Base-by-base conservation (phyloP, 495 filamentous ascomycete genomes). In the Daldinia caldariorum region DNA sequence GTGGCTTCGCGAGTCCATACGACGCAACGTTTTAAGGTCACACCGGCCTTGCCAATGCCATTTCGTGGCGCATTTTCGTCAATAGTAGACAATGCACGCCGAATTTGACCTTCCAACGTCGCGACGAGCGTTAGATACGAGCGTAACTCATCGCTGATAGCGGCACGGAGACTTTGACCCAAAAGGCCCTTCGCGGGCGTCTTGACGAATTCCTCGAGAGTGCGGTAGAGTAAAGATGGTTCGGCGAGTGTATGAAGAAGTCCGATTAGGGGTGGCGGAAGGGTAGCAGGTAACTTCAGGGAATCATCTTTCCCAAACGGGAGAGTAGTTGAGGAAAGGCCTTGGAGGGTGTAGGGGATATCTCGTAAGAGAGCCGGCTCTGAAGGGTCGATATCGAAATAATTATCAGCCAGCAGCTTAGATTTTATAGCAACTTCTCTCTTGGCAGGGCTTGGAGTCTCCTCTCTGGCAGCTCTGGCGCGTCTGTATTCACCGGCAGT, bases 1-100 rank as follows among this genome's bases (percentile, higher is more conserved):
- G 96, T 97, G 6, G 96, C 93, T 78, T 98, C 96, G 67, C 94
- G 88, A 6, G 94, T 97, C 96, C 96, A 99, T 14, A 99, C 89
- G 18, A 98, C 91, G 75, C 95, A 99, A 63, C 96, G 85, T 74
- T 97, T 98, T 53, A 99, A 81, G 0, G 95, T 98, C 26, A 99
- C 94, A n/a, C 93, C 93, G 7, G 91, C 91, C 70, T 94, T 97
- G 10, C 92, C 89, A 47, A 94, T 85, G 9, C 89, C 88, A 38
- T 85, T 86, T 61, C 88, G 82, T 1, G 89, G 84, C 29, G 89
- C 86, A 16, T 79, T 83, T 43, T 88, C 86, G 70, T 93, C 89
- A 10, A 91, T 79, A 56, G 89, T 85, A 9, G 89, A 83, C 62
- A 93, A 80, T 7, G 94, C 92, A 67, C 92, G 84, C 60, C 94